Evolutionary conservation across 2,329 filamentous ascomycete genomes (phyloP).

Genomic region (Macroventuria anomochaeta): DNA sequence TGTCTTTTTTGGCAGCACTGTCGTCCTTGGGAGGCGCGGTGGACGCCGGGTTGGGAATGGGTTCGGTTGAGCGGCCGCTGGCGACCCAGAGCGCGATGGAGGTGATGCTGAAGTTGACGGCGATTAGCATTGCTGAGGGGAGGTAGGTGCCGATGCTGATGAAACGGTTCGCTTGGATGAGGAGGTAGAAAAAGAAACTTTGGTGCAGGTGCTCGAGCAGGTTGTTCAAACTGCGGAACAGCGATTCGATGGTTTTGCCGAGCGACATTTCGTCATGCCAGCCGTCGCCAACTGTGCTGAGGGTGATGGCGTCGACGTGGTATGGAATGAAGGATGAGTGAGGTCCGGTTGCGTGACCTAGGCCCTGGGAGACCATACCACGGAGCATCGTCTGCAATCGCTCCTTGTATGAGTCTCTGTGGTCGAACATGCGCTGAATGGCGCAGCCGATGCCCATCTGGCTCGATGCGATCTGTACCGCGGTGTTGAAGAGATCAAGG

Average conservation of each 20-base stretch:
- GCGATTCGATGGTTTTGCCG: conserved; percentile 85
- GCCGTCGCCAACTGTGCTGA: conserved; percentile 87
- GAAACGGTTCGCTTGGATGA: conserved; percentile 90
- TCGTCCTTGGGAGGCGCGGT: conserved; percentile 22
- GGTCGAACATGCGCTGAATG: conserved; percentile 84
- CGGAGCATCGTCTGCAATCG: conserved; percentile 86
- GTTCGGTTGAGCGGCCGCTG: conserved; percentile 63
- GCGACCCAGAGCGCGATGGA: conserved; percentile 93
- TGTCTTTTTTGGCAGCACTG: conserved; percentile 41
- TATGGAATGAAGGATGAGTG: conserved; percentile 98
- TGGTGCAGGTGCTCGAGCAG: conserved; percentile 95
- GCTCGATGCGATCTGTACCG: conserved; percentile 82
- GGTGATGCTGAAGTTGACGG: conserved; percentile 93
- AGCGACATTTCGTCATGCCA: conserved; percentile 99
- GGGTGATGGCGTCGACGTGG: conserved; percentile 92
- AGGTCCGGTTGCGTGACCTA: conserved; percentile 86
- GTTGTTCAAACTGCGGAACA: conserved; percentile 94
- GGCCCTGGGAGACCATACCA: conserved; percentile 89
- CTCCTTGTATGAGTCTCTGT: conserved; percentile 78
- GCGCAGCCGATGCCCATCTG: conserved; percentile 89
- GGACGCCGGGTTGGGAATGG: conserved; percentile 35
- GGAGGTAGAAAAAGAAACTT: conserved; percentile 98
- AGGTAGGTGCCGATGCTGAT: conserved; percentile 98
- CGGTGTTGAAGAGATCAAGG: conserved; percentile 92
- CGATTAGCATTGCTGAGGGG: conserved; percentile 95